Evolutionary conservation across 2,329 filamentous ascomycete species (phyloP), one percentile per base, ranked within the genome.

Genomic region (Penicillium sp.): DNA sequence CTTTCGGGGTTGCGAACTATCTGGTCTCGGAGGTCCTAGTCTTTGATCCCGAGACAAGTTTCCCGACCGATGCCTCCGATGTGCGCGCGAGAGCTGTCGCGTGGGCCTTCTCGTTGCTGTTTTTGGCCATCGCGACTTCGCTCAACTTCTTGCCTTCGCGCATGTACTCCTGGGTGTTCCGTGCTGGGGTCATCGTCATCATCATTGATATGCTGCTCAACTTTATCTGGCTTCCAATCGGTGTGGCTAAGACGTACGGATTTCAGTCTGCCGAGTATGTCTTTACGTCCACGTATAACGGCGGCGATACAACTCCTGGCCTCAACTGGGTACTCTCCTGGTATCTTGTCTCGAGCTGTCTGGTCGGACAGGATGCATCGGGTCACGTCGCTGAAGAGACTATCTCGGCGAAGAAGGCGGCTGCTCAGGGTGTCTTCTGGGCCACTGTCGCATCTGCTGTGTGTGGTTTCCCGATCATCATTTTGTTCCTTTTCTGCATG

Each of bases 171-270:
- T 62, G 64, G 53, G 72, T 79, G 21, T 80, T 79, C 66, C 71
- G 75, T 31, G 62, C 76, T 2, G 76, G 76, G 5, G 71, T 74
- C 14, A 67, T 62, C 21, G 59, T 77, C 33, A 77, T 79, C 43
- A 54, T 74, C 14, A 64, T 79, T 34, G 77, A 79, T 59, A 78
- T 78, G 60, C 50, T 76, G 34, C 67, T 79, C 47, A 79, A 79
- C 66, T 72, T 79, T 49, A 76, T 78, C 56, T 79, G 77, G 77
- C 66, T 79, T 26, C 76, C 77, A 1, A 78, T 79, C 37, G 76
- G 71, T 1, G 75, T 77, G 1, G 74, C 73, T 3, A 69, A 74
- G 47, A 74, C 71, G 0, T 78, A 78, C 55, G 77, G 77, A 6
- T 79, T 79, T 51, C 76, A 77, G 48, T 64, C 71, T 16, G 75